Conservation (phyloP, 1,284 basidiomycete species). For the Tylopilus sp. region DNA sequence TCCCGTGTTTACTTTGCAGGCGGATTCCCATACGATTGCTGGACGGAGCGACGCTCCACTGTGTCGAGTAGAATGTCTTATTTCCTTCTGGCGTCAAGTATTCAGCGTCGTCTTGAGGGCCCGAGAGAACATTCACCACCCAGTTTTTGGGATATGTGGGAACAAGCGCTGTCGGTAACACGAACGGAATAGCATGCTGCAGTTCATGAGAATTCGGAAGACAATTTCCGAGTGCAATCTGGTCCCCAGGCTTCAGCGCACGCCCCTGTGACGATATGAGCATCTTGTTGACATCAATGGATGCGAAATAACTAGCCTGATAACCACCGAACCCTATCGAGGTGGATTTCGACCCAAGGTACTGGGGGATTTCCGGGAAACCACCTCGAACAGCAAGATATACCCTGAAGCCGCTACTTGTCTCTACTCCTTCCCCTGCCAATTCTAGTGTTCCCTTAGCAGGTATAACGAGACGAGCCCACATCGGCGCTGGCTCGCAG, state of each 20-base stretch:
- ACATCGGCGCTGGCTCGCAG: slow-evolving; percentile 54
- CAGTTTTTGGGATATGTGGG: slow-evolving; percentile 63
- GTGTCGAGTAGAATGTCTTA: slow-evolving; percentile 57
- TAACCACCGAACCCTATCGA: slow-evolving; percentile 72
- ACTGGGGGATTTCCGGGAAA: slow-evolving; percentile 67
- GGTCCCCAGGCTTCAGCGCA: slow-evolving; percentile 59
- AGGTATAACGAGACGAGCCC: slow-evolving; percentile 61
- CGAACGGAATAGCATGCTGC: slow-evolving; percentile 6
- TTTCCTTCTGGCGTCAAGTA: slow-evolving; percentile 65
- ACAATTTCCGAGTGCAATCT: slow-evolving; percentile 52
- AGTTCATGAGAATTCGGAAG: slow-evolving; percentile 32
- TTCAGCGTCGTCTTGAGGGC: slow-evolving; percentile 72
- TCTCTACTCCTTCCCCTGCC: slow-evolving; percentile 30
- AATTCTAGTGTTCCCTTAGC: slow-evolving; percentile 57
- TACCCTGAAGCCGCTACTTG: slow-evolving; percentile 57
- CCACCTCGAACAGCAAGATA: slow-evolving; percentile 73
- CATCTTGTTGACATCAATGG: neutral
- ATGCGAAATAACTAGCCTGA: slow-evolving; percentile 49
- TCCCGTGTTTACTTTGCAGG: slow-evolving; percentile 51
- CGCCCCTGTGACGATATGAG: slow-evolving; percentile 55
- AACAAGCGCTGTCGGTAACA: slow-evolving; percentile 40
- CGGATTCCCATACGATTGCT: slow-evolving; percentile 74
- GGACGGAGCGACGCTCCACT: slow-evolving; percentile 65
- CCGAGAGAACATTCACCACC: slow-evolving; percentile 66
- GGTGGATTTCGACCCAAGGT: slow-evolving; percentile 73